Base-by-base conservation (phyloP, 2,329 filamentous ascomycete genomes). In the Paecilomyces sp. region DNA sequence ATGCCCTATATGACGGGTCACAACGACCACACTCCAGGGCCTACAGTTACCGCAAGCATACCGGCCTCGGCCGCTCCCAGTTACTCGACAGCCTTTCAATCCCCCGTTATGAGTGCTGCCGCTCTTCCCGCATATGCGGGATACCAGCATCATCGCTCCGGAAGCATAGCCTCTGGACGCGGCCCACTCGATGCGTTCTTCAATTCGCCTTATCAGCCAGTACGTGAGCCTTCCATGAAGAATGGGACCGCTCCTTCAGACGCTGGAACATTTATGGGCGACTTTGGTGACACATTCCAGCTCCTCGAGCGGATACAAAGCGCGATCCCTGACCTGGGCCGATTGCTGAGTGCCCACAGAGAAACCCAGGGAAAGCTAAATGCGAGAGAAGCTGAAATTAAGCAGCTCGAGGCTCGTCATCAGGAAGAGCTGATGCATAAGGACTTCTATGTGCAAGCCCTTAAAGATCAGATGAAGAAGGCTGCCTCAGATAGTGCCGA, bases 361-460 rank as follows among this genome's bases (percentile, higher is more conserved):
- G 78, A 79, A 58, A 80, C 79, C 2, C 79, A 82, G 59, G 77
- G 71, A 57, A 80, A 82, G 65, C 73, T 83, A 11, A 76, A 75
- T 30, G 74, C 76, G 33, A 75, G 80, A 15, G 81, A 83, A 61
- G 77, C 79, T 31, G 72, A 81, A 56, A 77, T 81, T 61, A 80
- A 78, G 58, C 76, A 81, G 60, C 73, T 79, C 22, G 75, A 79
- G 60, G 71, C 70, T 51, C 79, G 82, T 60, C 79, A 83, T 61
- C 76, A 81, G 55, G 79, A 83, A 61, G 77, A 76, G 31, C 67
- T 83, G 36, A 78, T 79, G 69, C 75, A 76, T 57, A 83, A 83
- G 65, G 81, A 84, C 55, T 78, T 75, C 57, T 80, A 84, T 63
- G 81, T 85, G 58, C 77, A 80, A 62, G 74, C 77, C 13, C 65